These are phyloP conservation scores for Endoconidiophora laricicola DNA, from an alignment of 2,329 filamentous ascomycete genomes.

Conservation along the genomic window DNA sequence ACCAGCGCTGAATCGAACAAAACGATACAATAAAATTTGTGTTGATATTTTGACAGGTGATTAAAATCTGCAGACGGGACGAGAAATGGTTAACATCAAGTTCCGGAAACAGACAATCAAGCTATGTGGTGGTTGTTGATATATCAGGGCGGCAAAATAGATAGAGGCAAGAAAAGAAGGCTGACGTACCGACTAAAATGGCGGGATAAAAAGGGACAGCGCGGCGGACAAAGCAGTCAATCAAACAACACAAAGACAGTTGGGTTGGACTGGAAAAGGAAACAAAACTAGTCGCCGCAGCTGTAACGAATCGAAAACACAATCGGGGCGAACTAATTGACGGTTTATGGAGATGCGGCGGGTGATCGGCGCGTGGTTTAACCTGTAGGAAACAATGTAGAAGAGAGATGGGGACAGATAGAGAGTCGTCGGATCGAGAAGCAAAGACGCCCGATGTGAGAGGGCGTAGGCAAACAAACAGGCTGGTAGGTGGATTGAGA, in stretches of 20 bases:
- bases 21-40: too few relatives aligned
- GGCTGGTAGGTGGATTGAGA: background rate
- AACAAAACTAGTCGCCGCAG: background rate
- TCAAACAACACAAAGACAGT: background rate
- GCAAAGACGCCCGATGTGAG: background rate
- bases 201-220: constrained; percentile 8
- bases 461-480: background rate
- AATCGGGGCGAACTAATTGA: constrained; percentile 1
- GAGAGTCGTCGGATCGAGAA: background rate
- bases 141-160: background rate
- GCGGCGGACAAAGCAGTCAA: background rate
- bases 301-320: constrained; percentile 12
- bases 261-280: background rate
- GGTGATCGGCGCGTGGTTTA: too few relatives aligned
- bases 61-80: background rate
- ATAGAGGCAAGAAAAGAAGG: background rate
- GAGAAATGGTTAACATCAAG: background rate
- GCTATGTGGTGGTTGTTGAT: too few relatives aligned
- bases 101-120: too few relatives aligned
- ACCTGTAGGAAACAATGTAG: too few relatives aligned
- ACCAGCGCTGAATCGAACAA: too few relatives aligned
- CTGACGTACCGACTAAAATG: constrained; percentile 8
- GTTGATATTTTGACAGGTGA: background rate
- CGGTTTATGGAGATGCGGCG: background rate
- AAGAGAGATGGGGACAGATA: background rate